These are phyloP conservation scores for Fomitopsis schrenkii DNA, from an alignment of 1,284 basidiomycete genomes.

Conservation along the genomic window DNA sequence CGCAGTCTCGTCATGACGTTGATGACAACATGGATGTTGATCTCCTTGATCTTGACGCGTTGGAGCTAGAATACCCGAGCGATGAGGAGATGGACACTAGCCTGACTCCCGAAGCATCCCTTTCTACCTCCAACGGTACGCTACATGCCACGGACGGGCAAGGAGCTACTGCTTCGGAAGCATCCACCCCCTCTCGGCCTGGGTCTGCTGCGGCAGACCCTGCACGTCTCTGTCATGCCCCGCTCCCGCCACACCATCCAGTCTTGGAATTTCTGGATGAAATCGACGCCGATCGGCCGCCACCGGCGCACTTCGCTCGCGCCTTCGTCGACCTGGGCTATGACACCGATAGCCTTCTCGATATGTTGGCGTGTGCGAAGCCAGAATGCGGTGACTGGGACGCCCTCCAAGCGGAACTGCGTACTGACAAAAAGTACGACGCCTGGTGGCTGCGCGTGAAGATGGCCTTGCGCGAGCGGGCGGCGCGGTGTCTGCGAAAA, in stretches of 20 bases:
- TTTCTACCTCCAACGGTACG: no score
- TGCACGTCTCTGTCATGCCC: background rate
- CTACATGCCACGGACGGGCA: no score
- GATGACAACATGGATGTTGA: no score
- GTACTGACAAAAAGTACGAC: background rate
- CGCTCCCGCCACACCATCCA: background rate
- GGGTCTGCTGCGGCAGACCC: background rate
- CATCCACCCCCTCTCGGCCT: background rate
- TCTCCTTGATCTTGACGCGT: no score
- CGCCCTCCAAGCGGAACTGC: background rate
- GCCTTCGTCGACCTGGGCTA: slow-evolving; percentile 1
- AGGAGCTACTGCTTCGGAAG: background rate
- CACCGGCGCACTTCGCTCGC: slow-evolving; percentile 2
- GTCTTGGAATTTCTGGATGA: background rate
- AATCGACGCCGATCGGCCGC: background rate
- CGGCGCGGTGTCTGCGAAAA: background rate
- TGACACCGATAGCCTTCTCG: slow-evolving; percentile 1
- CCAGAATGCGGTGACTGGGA: slow-evolving; percentile 2
- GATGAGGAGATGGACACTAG: no score
- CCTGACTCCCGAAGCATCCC: no score
- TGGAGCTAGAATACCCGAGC: no score
- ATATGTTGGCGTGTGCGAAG: background rate
- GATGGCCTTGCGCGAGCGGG: slow-evolving; percentile 5
- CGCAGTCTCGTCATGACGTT: no score
- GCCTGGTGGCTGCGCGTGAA: slow-evolving; percentile 6